phyloP scores from a whole-genome alignment of 1,284 basidiomycete genomes.

The Puccinia hordei region DNA sequence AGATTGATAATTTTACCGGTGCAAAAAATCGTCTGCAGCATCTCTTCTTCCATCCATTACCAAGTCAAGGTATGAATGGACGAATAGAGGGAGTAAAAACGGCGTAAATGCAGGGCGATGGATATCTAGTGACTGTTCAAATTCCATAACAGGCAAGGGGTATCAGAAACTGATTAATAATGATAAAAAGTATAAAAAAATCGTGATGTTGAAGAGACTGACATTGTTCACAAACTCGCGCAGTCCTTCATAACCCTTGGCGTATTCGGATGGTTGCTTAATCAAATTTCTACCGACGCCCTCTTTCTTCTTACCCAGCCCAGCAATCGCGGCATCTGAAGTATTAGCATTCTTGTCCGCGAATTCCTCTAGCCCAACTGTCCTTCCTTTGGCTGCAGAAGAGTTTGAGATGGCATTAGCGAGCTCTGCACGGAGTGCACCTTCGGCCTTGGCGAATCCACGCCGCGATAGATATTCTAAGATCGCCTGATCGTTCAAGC shows the following conservation, averaged over 20 bases:
- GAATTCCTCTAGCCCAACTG: slow-evolving; percentile 59
- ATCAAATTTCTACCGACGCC: slow-evolving; percentile 45
- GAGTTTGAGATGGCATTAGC: slow-evolving; percentile 58
- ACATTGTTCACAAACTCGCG: slow-evolving; percentile 54
- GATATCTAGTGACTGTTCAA: slow-evolving; percentile 56
- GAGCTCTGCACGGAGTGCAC: slow-evolving; percentile 71
- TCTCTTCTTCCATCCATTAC: slow-evolving; percentile 86
- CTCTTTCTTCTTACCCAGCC: slow-evolving; percentile 41
- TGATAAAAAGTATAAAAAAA: slow-evolving; percentile 30
- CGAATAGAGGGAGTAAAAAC: slow-evolving; percentile 91
- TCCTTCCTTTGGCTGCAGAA: slow-evolving; percentile 54
- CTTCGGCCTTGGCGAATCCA: slow-evolving; percentile 76
- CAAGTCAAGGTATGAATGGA: slow-evolving; percentile 93
- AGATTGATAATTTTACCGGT: slow-evolving; percentile 36
- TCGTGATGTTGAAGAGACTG: slow-evolving; percentile 57
- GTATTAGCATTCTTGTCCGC: slow-evolving; percentile 54
- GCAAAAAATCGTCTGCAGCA: slow-evolving; percentile 68
- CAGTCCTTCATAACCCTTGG: slow-evolving; percentile 52
- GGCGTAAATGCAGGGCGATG: slow-evolving; percentile 79
- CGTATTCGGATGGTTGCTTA: slow-evolving; percentile 51
- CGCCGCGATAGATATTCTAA: slow-evolving; percentile 80
- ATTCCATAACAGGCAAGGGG: neutral
- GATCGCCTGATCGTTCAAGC: slow-evolving; percentile 64
- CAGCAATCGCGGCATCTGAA: slow-evolving; percentile 22
- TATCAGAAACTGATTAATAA: slow-evolving; percentile 9